A percentile compares a stretch with the other conserved stretches of the same genome.
Evolutionary conservation across 345 rosid genomes (phyloP).

Genomic region (Tarenaya hassleriana): DNA sequence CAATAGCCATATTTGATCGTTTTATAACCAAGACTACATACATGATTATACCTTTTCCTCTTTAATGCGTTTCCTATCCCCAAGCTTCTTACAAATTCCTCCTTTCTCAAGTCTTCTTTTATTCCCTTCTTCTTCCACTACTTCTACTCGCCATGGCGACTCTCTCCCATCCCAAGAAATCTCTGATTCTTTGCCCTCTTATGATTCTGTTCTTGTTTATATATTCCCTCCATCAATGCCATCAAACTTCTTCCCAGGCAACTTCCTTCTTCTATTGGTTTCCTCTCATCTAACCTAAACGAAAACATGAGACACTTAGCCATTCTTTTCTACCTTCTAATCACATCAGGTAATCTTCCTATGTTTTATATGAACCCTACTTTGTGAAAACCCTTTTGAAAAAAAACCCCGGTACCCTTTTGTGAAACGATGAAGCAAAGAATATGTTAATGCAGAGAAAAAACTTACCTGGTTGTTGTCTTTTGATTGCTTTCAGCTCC

Average conservation of each 20-base stretch:
- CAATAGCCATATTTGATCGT: too few species aligned
- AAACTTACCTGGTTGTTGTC: slow-evolving; percentile 18
- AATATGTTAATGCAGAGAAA: slow-evolving; percentile 1
- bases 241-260: slow-evolving; percentile 46
- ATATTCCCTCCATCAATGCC: slow-evolving; percentile 27
- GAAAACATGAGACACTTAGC: slow-evolving; percentile 42
- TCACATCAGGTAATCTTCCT: slow-evolving; percentile 59
- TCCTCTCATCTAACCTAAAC: slow-evolving; percentile 23
- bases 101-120: slow-evolving; percentile 96
- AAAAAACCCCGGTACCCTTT: neutral
- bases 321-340: slow-evolving; percentile 42
- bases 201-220: slow-evolving; percentile 27
- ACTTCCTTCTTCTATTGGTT: slow-evolving; percentile 38
- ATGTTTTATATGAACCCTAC: slow-evolving; percentile 5
- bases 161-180: slow-evolving; percentile 70
- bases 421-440: neutral
- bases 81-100: slow-evolving; percentile 67
- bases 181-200: slow-evolving; percentile 57
- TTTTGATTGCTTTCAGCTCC: slow-evolving; percentile 26
- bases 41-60: slow-evolving; percentile 28
- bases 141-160: slow-evolving; percentile 38
- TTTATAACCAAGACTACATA: too few species aligned
- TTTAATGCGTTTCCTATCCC: slow-evolving; percentile 73
- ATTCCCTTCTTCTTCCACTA: slow-evolving; percentile 54
- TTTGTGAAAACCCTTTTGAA: neutral